Evolutionary conservation across 495 filamentous ascomycete species (phyloP).

Genomic region (Cercophora newfieldiana): DNA sequence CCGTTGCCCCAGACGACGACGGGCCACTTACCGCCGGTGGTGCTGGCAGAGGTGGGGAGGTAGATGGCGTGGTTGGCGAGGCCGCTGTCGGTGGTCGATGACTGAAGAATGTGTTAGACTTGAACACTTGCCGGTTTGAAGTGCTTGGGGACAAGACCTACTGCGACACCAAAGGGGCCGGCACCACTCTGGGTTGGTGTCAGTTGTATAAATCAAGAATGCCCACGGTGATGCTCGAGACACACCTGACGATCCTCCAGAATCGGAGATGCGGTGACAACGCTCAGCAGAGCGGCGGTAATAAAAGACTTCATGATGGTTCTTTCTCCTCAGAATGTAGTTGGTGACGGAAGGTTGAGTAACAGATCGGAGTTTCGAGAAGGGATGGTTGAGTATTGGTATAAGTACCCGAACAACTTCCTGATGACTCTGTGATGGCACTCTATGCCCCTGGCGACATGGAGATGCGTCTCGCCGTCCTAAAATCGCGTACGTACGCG

Average conservation of each 20-base stretch:
- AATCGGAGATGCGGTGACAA: constrained; percentile 8
- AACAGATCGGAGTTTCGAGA: too few species aligned
- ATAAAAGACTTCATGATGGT: constrained; percentile 13
- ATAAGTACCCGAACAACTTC: not conserved
- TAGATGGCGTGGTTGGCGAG: constrained; percentile 30
- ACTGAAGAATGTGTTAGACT: not conserved
- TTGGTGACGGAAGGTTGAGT: not conserved
- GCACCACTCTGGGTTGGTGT: not conserved
- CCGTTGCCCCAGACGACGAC: constrained; percentile 38
- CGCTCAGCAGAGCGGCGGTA: constrained; percentile 1
- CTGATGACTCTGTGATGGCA: not conserved
- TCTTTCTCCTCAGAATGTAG: not conserved
- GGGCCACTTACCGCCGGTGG: constrained; percentile 22
- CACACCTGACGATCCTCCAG: constrained; percentile 9
- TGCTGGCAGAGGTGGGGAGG: constrained; percentile 19
- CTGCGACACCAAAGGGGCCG: not conserved
- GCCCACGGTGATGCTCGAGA: not conserved
- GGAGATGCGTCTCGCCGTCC: not conserved
- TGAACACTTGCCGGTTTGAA: too few species aligned
- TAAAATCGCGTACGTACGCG: too few species aligned
- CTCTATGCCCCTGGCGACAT: not conserved
- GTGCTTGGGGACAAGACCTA: not conserved
- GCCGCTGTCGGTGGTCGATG: constrained; percentile 21
- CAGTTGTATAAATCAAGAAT: not conserved
- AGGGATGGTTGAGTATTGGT: not conserved